phyloP scores from a whole-genome alignment of 2,329 filamentous ascomycete genomes.

The Alternaria brassicae region DNA sequence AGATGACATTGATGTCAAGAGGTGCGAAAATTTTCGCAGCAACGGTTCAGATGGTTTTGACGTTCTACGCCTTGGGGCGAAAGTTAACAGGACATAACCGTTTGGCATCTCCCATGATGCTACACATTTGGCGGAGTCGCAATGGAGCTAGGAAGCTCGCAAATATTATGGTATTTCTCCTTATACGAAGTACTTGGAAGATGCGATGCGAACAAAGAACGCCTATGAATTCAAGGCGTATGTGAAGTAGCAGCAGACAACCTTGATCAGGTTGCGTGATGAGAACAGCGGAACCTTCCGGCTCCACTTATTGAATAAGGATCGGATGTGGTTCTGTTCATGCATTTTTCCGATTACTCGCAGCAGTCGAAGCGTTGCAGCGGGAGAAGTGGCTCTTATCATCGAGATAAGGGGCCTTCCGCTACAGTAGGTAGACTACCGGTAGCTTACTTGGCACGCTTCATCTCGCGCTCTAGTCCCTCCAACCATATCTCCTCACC shows the following conservation, averaged over 20 bases:
- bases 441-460: constrained; percentile 1
- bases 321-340: not conserved
- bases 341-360: not conserved
- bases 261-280: not conserved
- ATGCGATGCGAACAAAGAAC: too few species aligned
- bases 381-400: not conserved
- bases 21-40: not conserved
- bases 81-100: not conserved
- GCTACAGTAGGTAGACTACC: too few species aligned
- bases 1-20: not conserved
- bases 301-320: not conserved
- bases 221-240: too few species aligned
- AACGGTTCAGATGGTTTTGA: not conserved
- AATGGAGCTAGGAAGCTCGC: too few species aligned
- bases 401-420: not conserved
- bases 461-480: not conserved
- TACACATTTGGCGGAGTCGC: too few species aligned
- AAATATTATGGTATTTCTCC: too few species aligned
- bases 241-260: not conserved
- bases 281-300: not conserved
- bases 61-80: not conserved
- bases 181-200: too few species aligned
- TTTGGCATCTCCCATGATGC: not conserved
- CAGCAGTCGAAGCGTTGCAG: not conserved
- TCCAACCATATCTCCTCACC: constrained; percentile 4